A percentile compares a stretch with the other conserved stretches of the same genome.
Conservation (phyloP, 1,139 yeast species). For the Saccharomyces pastorianus region DNA sequence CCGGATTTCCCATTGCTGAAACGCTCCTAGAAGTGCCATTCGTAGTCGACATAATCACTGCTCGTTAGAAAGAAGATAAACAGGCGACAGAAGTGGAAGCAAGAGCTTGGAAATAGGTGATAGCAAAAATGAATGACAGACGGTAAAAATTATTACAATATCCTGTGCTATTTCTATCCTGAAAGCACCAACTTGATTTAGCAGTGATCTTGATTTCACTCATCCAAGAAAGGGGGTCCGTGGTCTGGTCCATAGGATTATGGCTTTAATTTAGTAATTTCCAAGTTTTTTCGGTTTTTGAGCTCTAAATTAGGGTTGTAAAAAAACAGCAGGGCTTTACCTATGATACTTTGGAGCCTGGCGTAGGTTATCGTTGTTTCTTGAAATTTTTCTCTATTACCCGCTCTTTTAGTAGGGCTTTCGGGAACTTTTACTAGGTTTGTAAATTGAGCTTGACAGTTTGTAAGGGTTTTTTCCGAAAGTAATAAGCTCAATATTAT, state of each 20-base stretch:
- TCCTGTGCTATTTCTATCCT: neutral
- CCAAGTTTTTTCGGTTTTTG: neutral
- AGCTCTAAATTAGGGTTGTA: neutral
- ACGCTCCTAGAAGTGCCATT: slow-evolving; percentile 5
- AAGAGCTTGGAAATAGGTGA: neutral
- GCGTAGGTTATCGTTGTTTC: neutral
- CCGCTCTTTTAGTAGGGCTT: too few species aligned
- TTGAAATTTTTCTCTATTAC: too few species aligned
- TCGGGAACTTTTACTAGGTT: too few species aligned
- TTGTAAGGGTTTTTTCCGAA: neutral
- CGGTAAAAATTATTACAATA: neutral
- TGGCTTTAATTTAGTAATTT: neutral
- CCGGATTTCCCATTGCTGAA: slow-evolving; percentile 1
- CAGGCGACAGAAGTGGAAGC: neutral
- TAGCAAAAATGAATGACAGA: neutral
- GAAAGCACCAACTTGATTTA: neutral
- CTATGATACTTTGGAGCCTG: too few species aligned
- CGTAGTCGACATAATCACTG: slow-evolving; percentile 10
- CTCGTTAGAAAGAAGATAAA: neutral
- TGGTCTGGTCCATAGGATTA: neutral
- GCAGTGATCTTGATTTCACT: neutral
- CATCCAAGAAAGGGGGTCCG: neutral
- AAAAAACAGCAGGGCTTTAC: too few species aligned
- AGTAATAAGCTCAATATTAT: neutral
- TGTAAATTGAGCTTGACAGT: too few species aligned